Evolutionary conservation across 148 eudicot species (phyloP), one percentile per base, ranked within the genome.

Genomic region (Vaccinium corymbosum): DNA sequence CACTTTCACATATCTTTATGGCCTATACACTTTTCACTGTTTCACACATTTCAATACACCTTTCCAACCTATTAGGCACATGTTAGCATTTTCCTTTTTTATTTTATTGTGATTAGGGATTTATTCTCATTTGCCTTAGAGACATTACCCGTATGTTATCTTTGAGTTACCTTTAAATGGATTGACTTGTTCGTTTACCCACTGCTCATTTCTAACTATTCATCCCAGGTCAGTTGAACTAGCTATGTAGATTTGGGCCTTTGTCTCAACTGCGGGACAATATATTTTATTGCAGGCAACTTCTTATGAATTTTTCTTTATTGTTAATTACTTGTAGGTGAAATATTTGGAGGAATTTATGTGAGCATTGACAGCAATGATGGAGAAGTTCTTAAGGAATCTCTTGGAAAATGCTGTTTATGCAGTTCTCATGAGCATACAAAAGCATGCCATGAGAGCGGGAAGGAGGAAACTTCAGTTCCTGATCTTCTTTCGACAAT

Each of bases 281-380:
- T 1, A 11, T 35, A 20, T 46, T 79, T 42, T 48, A 3, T 22
- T 1, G 3, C 15, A 11, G 50, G 9, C 71, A 20, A 19, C 38
- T 64, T 80, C 74, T 62, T 10, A 66, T 3, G 10, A 53, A 22
- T 22, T 22, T n/a, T n/a, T 64, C 29, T 64, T 10, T 22, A 9
- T 22, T 64, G 22, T 64, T 22, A 2, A 64, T 64, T 64, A 10
- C 71, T 7, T 64, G n/a, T 73, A 97, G 99, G 99, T 89, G 99
- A 97, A 89, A 94, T 97, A 78, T 97, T 88, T 89, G 99, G 92
- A 78, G 99, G 98, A 78, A 79, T 95, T 80, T 68, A 91, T 56
- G 77, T 97, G 53, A 78, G 88, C 79, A 87, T 89, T 82, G 94
- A 93, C 72, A 87, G 87, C 88, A 97, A 94, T 80, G 99, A 97